A percentile compares a stretch with the other conserved stretches of the same genome.
Conservation (phyloP, 768 basidiomycete species). For the Candolleomyces aberdarensis region DNA sequence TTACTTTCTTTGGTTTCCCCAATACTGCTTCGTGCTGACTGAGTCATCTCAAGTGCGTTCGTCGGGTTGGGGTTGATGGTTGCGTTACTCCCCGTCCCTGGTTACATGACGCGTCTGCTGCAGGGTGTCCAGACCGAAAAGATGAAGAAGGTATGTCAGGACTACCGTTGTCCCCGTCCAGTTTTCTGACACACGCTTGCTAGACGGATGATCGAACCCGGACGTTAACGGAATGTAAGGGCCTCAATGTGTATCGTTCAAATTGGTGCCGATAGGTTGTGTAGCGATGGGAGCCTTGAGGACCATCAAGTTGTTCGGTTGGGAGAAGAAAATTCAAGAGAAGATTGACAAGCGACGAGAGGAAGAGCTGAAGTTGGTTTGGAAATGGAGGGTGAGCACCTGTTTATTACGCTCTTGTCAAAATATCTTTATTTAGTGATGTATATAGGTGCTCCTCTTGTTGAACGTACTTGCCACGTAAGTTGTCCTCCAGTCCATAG, state of each 20-base stretch:
- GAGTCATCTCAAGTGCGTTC: not conserved
- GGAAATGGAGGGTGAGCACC: conserved; percentile 34
- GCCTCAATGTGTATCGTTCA: not conserved
- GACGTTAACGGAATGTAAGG: conserved; percentile 55
- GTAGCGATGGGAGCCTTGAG: conserved; percentile 53
- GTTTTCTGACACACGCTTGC: conserved; percentile 28
- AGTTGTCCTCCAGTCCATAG: conserved; percentile 11
- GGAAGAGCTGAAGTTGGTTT: conserved; percentile 57
- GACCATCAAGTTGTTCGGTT: too few relatives aligned
- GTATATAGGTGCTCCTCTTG: conserved; percentile 26
- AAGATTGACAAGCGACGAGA: conserved; percentile 58
- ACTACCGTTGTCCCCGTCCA: conserved; percentile 43
- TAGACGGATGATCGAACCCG: conserved; percentile 57
- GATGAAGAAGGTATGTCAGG: conserved; percentile 55
- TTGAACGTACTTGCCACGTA: conserved; percentile 47
- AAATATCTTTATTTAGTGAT: not conserved
- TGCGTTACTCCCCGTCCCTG: conserved; percentile 21
- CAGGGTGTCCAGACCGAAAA: conserved; percentile 48
- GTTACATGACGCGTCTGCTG: conserved; percentile 32
- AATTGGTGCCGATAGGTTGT: conserved; percentile 1
- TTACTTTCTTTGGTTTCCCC: too few relatives aligned
- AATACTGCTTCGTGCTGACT: not conserved
- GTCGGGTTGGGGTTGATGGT: conserved; percentile 5
- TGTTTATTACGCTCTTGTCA: not conserved
- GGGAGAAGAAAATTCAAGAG: too few relatives aligned